Evolutionary conservation across 176 grass and related monocot species (phyloP), one percentile per base, ranked within the genome.

Genomic region (Carex pumila): DNA sequence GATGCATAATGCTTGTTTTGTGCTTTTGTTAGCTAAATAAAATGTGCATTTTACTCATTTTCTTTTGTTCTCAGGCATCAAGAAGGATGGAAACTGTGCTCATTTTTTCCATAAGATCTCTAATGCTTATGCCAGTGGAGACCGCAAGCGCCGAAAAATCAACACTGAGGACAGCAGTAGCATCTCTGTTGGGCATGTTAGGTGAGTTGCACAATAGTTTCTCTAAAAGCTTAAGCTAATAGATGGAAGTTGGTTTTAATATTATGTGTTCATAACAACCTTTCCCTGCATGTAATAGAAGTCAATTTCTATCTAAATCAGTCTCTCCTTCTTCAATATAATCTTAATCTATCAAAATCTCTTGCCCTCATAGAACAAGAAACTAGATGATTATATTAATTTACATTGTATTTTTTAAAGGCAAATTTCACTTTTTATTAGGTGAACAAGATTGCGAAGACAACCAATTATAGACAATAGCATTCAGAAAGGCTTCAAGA

Each of bases 21-120:
- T 71, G 5, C 13, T 12, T 77, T 31, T 14, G 4, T 77, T 56
- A 15, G 49, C 13, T 15, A 3, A 32, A 49, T 50, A 77, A 50
- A 30, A 31, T 56, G 13, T 7, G 12, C 41, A 43, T 32, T 58
- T 59, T 55, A 79, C 13, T 12, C 52, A 25, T 84, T 87, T 67
- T 3, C 47, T 71, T 50, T 66, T 77, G 22, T 4, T 36, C 71
- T 61, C 41, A 98, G 96, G 92, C 69, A 79, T 88, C 10, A 95
- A 85, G 72, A 90, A 83, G 68, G 96, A 95, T 79, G 93, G 93
- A 43, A 92, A 74, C 63, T 89, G 41, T 65, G 54, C 71, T 58
- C 88, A 98, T 90, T 98, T 93, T 68, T 98, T 95, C 65, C 88
- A 98, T 80, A 90, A 63, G 84, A 88, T 89, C 82, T 81, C 88